A percentile compares a stretch with the other conserved stretches of the same genome.
Conservation (phyloP, 2,329 filamentous ascomycete genomes). For the Talaromyces pinophilus region DNA sequence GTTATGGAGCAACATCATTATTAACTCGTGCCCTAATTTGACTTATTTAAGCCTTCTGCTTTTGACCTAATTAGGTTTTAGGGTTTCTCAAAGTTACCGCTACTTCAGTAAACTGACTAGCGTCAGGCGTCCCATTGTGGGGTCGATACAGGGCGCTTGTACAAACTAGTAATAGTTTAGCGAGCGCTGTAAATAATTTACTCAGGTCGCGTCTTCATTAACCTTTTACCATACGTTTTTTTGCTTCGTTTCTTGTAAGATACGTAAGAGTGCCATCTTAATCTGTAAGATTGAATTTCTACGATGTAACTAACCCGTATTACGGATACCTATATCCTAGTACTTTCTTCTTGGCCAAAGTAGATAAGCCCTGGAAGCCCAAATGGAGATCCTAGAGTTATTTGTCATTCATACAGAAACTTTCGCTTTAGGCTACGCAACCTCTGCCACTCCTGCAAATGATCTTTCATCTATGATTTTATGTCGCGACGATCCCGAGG, state of each 20-base stretch:
- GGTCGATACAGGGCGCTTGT: not conserved
- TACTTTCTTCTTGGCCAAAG: not conserved
- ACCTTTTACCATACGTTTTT: not conserved
- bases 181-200: not conserved
- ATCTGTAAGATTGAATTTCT: not conserved
- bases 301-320: not conserved
- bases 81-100: not conserved
- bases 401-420: not conserved
- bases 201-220: not conserved
- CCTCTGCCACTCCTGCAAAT: not conserved
- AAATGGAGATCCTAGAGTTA: not conserved
- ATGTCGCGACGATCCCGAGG: not conserved
- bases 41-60: not conserved
- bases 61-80: not conserved
- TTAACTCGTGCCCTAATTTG: not conserved
- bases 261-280: not conserved
- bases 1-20: not conserved
- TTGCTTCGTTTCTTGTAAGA: not conserved
- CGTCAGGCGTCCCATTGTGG: slow-evolving; percentile 3
- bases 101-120: not conserved
- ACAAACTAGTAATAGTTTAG: not conserved
- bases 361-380: not conserved
- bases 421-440: not conserved
- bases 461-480: not conserved
- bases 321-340: not conserved